Evolutionary conservation across 345 rosid species (phyloP).

Genomic region (Citrus cavaleriei): DNA sequence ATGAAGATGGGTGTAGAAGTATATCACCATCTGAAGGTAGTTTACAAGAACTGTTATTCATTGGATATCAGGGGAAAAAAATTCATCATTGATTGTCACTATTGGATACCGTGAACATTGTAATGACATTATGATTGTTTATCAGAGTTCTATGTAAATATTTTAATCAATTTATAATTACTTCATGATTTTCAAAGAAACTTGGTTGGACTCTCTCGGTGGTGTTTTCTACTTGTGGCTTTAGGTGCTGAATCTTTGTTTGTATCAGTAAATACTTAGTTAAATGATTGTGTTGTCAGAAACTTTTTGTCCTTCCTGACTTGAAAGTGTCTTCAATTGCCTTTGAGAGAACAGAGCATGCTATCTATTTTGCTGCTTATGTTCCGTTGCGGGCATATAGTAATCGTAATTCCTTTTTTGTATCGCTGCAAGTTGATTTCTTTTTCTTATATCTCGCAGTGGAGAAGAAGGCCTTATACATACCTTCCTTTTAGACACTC

Average conservation of each 20-base stretch:
- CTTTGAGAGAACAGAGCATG: constrained; percentile 13
- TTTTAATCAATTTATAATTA: not conserved
- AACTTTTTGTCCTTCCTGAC: not conserved
- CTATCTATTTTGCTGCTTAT: not conserved
- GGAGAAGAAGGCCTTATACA: not conserved
- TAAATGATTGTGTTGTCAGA: not conserved
- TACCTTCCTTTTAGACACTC: not conserved
- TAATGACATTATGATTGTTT: not conserved
- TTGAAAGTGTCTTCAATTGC: not conserved
- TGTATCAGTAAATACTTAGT: not conserved
- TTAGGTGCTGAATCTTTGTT: not conserved
- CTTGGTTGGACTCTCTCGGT: not conserved
- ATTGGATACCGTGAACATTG: not conserved
- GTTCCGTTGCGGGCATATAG: constrained; percentile 6
- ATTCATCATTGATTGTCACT: not conserved
- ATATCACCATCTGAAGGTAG: constrained; percentile 88
- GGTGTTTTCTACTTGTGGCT: not conserved
- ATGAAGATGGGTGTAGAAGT: constrained; percentile 99
- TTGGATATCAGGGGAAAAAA: not conserved
- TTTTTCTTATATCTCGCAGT: not conserved
- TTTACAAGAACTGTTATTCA: not conserved
- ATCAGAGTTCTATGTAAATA: not conserved
- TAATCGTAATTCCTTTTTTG: not conserved
- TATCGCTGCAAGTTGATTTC: not conserved
- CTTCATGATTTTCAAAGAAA: not conserved